Evolutionary conservation across 2,329 filamentous ascomycete genomes (phyloP).

Genomic region (Rhinocladiella similis): DNA sequence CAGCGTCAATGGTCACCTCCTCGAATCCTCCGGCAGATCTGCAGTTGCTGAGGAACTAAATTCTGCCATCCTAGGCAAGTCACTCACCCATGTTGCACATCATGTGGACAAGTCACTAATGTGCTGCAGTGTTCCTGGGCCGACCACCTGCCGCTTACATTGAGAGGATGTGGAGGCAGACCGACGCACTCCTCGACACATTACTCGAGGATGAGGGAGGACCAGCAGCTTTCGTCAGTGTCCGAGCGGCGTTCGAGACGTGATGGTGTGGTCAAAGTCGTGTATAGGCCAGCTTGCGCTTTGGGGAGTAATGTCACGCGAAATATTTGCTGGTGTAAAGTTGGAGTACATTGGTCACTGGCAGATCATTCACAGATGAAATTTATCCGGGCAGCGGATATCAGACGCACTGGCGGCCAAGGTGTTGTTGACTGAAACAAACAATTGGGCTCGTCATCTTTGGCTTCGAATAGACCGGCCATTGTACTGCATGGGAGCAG

Average conservation of each 20-base stretch:
- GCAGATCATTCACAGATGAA: too few species aligned
- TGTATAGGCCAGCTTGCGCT: too few species aligned
- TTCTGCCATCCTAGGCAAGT: slow-evolving; percentile 82
- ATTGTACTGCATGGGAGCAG: too few species aligned
- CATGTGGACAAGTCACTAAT: slow-evolving; percentile 22
- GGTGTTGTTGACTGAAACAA: too few species aligned
- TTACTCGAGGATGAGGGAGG: slow-evolving; percentile 72
- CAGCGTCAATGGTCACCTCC: slow-evolving; percentile 73
- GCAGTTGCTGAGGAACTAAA: slow-evolving; percentile 91
- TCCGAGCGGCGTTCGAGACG: slow-evolving; percentile 35
- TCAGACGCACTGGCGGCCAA: too few species aligned
- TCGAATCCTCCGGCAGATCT: slow-evolving; percentile 73
- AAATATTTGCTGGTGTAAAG: too few species aligned
- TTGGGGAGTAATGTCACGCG: too few species aligned
- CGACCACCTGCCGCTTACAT: slow-evolving; percentile 85
- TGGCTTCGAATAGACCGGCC: too few species aligned
- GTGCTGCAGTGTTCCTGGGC: slow-evolving; percentile 72
- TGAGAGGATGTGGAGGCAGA: slow-evolving; percentile 83
- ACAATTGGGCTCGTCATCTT: too few species aligned
- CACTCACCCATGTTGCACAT: not conserved
- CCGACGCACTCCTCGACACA: slow-evolving; percentile 79
- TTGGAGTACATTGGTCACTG: too few species aligned
- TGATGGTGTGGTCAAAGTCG: too few species aligned
- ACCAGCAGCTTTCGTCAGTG: slow-evolving; percentile 78
- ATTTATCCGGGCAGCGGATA: too few species aligned